Conservation (phyloP, 805 yeast species). For the Ogataea philodendri region DNA sequence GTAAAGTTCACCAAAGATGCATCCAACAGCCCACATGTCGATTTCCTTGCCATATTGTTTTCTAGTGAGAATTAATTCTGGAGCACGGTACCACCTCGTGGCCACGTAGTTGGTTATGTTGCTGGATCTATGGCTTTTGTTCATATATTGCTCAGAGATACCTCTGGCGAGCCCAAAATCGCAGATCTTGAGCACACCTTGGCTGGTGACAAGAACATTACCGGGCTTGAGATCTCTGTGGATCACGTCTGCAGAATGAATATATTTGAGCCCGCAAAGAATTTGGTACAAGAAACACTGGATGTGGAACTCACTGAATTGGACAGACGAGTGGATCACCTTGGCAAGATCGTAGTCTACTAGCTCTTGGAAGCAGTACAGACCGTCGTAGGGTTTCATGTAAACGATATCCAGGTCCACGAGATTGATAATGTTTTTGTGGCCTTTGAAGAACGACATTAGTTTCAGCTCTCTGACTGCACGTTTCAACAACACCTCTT, state of each 20-base stretch:
- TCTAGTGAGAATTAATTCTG: conserved; percentile 72
- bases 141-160: conserved; percentile 37
- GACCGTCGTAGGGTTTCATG: conserved; percentile 71
- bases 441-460: conserved; percentile 83
- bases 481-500: conserved; percentile 66
- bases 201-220: conserved; percentile 70
- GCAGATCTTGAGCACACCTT: conserved; percentile 80
- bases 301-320: conserved; percentile 81
- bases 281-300: conserved; percentile 76
- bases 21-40: conserved; percentile 94
- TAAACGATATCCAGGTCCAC: conserved; percentile 72
- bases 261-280: conserved; percentile 80
- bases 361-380: conserved; percentile 85
- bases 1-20: conserved; percentile 82
- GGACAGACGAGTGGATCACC: conserved; percentile 75
- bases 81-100: conserved; percentile 94
- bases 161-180: conserved; percentile 95
- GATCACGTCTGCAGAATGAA: conserved; percentile 88
- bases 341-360: conserved; percentile 78
- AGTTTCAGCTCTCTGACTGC: conserved; percentile 82
- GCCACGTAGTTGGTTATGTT: conserved; percentile 85
- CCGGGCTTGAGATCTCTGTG: conserved; percentile 94
- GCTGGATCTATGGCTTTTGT: conserved; percentile 34
- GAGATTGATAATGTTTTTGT: conserved; percentile 72
- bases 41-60: conserved; percentile 62